Evolutionary conservation across 495 filamentous ascomycete species (phyloP), one percentile per base, ranked within the genome.

Genomic region (Tuber brumale): DNA sequence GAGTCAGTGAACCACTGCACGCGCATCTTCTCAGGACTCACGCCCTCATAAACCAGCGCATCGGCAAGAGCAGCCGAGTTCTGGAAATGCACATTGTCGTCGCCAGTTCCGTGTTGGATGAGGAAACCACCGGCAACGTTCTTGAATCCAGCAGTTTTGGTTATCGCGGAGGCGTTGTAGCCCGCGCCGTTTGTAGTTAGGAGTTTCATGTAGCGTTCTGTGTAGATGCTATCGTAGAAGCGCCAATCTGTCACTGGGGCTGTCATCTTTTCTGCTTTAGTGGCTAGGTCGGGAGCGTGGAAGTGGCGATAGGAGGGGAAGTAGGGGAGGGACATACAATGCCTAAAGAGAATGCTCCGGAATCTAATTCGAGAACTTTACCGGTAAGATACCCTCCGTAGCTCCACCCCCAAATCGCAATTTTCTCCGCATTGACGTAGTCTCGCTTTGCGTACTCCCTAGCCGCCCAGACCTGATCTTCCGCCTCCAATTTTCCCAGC

Each of bases 151-250:
- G 83, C 83, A 0, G 83, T 76, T 14, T 76, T 71, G 44, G 44
- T 27, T 77, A 89, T 86, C 23, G 87, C 86, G 0, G 85, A 83
- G 70, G 80, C 81, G 44, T 82, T 82, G 79, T 90, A 90, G 35
- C 87, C 88, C 0, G 71, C 85, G 0, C 75, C 74, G 80, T 91
- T 90, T 46, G 81, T 72, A 57, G 81, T 77, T 1, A 86, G 84
- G n/a, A 85, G 87, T 77, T 90, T 89, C 89, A 90, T 90, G 81
- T 89, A 90, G 41, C 89, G 85, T 83, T 90, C 89, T 10, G 89
- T 89, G 83, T 90, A 91, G 83, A 91, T 87, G 75, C 81, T 86
- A 77, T 91, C 89, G 83, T 90, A 90, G 82, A 89, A 88, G 8
- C 88, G 84, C 89, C 89, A 90, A 81, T 90, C 88, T 23, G 83